Base-by-base conservation (phyloP, 805 yeast species). In the Wickerhamomyces strasburgensis region DNA sequence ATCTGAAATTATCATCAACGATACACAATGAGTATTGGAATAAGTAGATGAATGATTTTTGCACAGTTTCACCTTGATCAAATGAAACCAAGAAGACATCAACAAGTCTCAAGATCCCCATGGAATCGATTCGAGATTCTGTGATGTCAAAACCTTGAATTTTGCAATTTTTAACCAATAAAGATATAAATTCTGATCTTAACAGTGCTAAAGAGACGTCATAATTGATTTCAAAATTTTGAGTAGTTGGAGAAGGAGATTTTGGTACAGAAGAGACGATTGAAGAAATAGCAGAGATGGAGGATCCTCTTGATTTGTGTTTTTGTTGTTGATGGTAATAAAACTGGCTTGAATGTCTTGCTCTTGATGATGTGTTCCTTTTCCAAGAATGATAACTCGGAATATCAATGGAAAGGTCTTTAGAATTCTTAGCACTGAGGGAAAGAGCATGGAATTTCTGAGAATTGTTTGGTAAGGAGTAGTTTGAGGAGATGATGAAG, bases 101-200 rank as follows among this genome's bases (percentile, higher is more conserved):
- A 9, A 63, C 62, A 9, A 65, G 34, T 35, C 70, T 49, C 29
- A 67, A 38, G 5, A 54, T 35, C 0, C 72, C 72, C 40, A 52
- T 58, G 3, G 55, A 44, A 34, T 63, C 66, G 15, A 62, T 35
- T 15, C 51, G 46, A 40, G 55, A 47, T 21, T 52, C 59, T 1
- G 38, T 30, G 10, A 63, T 29, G 1, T 37, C 14, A 1, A 38
- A 23, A 3, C 51, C 38, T 33, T 52, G 54, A 16, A 45, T 47
- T 9, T 37, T 27, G 7, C 42, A 27, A 8, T 48, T 31, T 2
- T 37, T 39, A 1, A 51, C 14, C 7, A 54, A 32, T 15, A 31
- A n/a, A 1, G 38, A 5, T 16, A 44, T 40, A 27, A 46, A 46
- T 23, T 48, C 47, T 3, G 54, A 40, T n/a, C 54, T 35, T 14